phyloP scores from a whole-genome alignment of 345 rosid species.

The Aquilaria yunnanensis region DNA sequence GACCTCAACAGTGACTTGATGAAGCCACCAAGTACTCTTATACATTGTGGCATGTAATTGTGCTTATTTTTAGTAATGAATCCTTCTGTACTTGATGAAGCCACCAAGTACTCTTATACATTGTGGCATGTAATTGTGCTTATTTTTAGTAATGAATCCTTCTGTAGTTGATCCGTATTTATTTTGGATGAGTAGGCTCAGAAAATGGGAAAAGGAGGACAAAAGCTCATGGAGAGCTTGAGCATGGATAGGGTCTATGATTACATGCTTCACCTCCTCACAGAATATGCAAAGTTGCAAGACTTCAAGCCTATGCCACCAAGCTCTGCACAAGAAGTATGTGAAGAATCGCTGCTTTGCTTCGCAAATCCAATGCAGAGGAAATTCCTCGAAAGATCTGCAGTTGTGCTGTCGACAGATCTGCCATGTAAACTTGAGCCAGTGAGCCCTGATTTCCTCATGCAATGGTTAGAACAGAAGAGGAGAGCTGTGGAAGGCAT shows the following conservation, averaged over 20 bases:
- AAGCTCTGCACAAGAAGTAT: constrained; percentile 51
- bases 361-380: constrained; percentile 53
- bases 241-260: constrained; percentile 66
- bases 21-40: no score
- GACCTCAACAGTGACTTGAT: no score
- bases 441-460: constrained; percentile 18
- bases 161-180: no score
- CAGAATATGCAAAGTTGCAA: constrained; percentile 64
- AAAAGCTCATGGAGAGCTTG: constrained; percentile 56
- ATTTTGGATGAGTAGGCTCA: constrained; percentile 39
- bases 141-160: no score
- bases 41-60: no score
- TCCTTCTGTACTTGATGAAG: no score
- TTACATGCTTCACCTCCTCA: constrained; percentile 76
- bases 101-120: no score
- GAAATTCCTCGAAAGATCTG: constrained; percentile 43
- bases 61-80: no score
- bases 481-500: constrained; percentile 35
- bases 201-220: constrained; percentile 63
- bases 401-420: constrained; percentile 22
- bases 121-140: no score
- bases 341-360: constrained; percentile 61
- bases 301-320: constrained; percentile 57
- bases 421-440: constrained; percentile 45
- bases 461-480: constrained; percentile 36